Percentiles rank a stretch among this genome's conserved stretches.
Evolutionary conservation across 257 asterid species (phyloP).

Genomic region (Sherardia arvensis): DNA sequence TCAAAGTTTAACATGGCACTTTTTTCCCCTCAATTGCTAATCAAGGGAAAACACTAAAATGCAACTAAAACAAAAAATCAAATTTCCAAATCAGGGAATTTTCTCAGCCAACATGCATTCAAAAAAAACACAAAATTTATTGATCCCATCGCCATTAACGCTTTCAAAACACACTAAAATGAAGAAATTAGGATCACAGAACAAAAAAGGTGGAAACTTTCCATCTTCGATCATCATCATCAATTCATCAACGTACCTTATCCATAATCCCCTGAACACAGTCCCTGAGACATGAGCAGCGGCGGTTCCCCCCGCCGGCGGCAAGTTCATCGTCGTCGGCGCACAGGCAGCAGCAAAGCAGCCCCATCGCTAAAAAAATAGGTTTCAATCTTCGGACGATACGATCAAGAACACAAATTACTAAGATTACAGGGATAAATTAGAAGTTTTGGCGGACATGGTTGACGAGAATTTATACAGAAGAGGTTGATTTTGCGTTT

Average conservation of each 20-base stretch:
- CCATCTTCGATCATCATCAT: neutral
- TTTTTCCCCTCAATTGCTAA: neutral
- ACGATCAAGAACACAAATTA: neutral
- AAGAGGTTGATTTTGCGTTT: neutral
- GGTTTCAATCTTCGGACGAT: neutral
- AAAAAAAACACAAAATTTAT: neutral
- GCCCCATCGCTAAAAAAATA: conserved; percentile 33
- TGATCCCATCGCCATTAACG: neutral
- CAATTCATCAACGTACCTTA: conserved; percentile 23
- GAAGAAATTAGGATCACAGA: neutral
- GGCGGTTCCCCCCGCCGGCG: conserved; percentile 12
- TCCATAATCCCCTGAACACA: conserved; percentile 23
- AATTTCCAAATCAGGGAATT: neutral
- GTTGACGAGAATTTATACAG: neutral
- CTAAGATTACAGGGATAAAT: neutral
- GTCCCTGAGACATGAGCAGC: conserved; percentile 15
- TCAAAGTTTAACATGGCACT: neutral
- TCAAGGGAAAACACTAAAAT: neutral
- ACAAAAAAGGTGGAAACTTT: neutral
- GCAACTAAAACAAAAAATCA: neutral
- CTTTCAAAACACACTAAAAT: neutral
- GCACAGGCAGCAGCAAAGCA: conserved; percentile 30
- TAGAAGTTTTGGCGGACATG: neutral
- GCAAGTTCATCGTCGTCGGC: conserved; percentile 10
- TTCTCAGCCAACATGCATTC: neutral